Conservation (phyloP, 352 stramenopile genomes). For the Phytopythium oedochilum region DNA sequence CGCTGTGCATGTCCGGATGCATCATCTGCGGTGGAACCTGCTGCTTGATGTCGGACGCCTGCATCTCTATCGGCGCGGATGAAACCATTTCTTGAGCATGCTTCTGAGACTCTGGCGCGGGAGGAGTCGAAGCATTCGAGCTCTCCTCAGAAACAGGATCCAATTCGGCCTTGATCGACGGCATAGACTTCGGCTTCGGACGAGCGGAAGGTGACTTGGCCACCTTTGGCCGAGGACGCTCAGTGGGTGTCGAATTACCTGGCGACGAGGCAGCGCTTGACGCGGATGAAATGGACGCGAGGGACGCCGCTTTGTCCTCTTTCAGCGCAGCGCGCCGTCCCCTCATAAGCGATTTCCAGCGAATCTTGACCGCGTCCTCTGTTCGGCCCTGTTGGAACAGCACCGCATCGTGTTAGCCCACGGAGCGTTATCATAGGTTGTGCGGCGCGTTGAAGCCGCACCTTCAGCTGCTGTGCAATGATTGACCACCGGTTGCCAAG, state of each 20-base stretch:
- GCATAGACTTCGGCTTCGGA: slow-evolving; percentile 11
- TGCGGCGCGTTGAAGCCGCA: slow-evolving; percentile 8
- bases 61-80: slow-evolving; percentile 10
- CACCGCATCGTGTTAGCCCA: neutral
- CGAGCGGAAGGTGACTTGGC: slow-evolving; percentile 31
- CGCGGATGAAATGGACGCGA: slow-evolving; percentile 11
- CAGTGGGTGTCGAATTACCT: slow-evolving; percentile 10
- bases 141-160: slow-evolving; percentile 14
- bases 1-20: slow-evolving; percentile 14
- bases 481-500: slow-evolving; percentile 92
- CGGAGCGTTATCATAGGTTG: neutral
- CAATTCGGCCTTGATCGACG: slow-evolving; percentile 17
- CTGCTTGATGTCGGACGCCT: slow-evolving; percentile 22
- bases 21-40: slow-evolving; percentile 14
- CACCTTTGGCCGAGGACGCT: slow-evolving; percentile 29
- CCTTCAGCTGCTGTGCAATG: slow-evolving; percentile 88
- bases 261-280: slow-evolving; percentile 1
- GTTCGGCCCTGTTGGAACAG: slow-evolving; percentile 60
- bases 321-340: slow-evolving; percentile 63
- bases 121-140: neutral
- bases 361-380: slow-evolving; percentile 92
- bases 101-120: neutral
- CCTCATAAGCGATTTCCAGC: slow-evolving; percentile 90
- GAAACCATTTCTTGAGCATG: slow-evolving; percentile 2
- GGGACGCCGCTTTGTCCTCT: slow-evolving; percentile 39